Evolutionary conservation across 805 yeast species (phyloP).

Genomic region (Myxozyma nipponensis): DNA sequence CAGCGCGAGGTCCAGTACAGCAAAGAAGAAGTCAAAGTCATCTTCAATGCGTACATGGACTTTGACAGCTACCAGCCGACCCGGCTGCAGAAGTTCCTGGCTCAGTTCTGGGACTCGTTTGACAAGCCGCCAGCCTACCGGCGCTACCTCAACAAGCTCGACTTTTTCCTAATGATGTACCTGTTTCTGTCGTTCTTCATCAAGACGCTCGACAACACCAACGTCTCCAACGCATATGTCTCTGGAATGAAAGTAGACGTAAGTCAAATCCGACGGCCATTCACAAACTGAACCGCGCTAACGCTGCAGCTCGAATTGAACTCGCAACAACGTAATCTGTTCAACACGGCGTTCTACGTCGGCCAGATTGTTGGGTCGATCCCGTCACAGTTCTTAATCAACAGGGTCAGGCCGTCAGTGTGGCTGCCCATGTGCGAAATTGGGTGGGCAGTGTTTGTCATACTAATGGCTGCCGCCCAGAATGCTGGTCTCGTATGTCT

Average conservation of each 20-base stretch:
- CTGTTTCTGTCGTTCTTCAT: conserved; percentile 8
- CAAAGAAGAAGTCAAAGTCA: conserved; percentile 10
- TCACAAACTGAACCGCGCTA: background rate
- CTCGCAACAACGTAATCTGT: conserved; percentile 27
- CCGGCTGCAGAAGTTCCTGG: background rate
- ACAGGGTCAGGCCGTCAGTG: conserved; percentile 32
- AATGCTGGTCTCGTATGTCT: conserved; percentile 38
- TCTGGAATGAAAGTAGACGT: conserved; percentile 40
- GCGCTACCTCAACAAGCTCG: conserved; percentile 2
- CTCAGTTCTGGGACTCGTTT: conserved; percentile 4
- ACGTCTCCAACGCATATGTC: conserved; percentile 41
- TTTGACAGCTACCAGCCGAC: conserved; percentile 8
- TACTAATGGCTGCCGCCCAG: conserved; percentile 49
- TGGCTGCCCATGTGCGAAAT: conserved; percentile 55
- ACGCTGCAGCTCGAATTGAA: conserved; percentile 27
- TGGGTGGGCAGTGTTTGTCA: conserved; percentile 63
- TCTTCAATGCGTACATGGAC: conserved; percentile 14
- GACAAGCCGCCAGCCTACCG: conserved; percentile 7
- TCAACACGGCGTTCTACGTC: conserved; percentile 28
- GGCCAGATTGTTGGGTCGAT: conserved; percentile 36
- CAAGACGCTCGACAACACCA: conserved; percentile 3
- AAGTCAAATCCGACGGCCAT: background rate
- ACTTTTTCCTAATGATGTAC: conserved; percentile 4
- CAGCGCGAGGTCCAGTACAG: no score
- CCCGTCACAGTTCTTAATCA: conserved; percentile 36